These are phyloP conservation scores for Astrothelium macrocarpum DNA, from an alignment of 495 filamentous ascomycete genomes.

Conservation along the genomic window DNA sequence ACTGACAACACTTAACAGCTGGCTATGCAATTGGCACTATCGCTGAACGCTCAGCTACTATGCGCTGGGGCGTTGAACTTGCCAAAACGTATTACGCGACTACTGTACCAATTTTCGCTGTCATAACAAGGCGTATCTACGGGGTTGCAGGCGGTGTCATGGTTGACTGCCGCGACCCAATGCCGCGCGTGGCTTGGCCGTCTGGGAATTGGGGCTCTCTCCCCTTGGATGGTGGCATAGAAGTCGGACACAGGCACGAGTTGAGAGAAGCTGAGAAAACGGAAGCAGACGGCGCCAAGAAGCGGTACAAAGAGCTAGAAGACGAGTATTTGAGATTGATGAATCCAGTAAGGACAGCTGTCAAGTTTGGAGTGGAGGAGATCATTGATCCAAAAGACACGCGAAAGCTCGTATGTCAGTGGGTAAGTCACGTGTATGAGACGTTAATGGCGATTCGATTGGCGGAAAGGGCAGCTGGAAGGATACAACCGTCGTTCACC, in stretches of 20 bases:
- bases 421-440: slow-evolving; percentile 47
- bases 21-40: slow-evolving; percentile 55
- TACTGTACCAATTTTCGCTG: slow-evolving; percentile 50
- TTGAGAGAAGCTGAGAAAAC: slow-evolving; percentile 44
- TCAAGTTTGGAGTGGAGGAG: slow-evolving; percentile 55
- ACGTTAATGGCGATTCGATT: slow-evolving; percentile 8
- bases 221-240: slow-evolving; percentile 48
- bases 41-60: slow-evolving; percentile 51
- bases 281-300: slow-evolving; percentile 34
- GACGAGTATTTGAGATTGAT: slow-evolving; percentile 50
- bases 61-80: slow-evolving; percentile 52
- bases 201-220: slow-evolving; percentile 12
- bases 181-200: slow-evolving; percentile 53
- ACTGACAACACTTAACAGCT: too few species aligned
- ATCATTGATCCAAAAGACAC: slow-evolving; percentile 54
- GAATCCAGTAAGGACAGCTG: slow-evolving; percentile 55
- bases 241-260: slow-evolving; percentile 51
- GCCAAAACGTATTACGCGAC: slow-evolving; percentile 51
- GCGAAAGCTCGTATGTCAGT: slow-evolving; percentile 42
- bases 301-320: slow-evolving; percentile 45
- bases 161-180: slow-evolving; percentile 49
- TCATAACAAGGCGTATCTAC: slow-evolving; percentile 47
- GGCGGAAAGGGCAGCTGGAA: background rate
- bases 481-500: background rate
- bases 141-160: slow-evolving; percentile 55